A percentile compares a stretch with the other conserved stretches of the same genome.
phyloP scores from a whole-genome alignment of 345 rosid genomes.

The Citropsis articulata region DNA sequence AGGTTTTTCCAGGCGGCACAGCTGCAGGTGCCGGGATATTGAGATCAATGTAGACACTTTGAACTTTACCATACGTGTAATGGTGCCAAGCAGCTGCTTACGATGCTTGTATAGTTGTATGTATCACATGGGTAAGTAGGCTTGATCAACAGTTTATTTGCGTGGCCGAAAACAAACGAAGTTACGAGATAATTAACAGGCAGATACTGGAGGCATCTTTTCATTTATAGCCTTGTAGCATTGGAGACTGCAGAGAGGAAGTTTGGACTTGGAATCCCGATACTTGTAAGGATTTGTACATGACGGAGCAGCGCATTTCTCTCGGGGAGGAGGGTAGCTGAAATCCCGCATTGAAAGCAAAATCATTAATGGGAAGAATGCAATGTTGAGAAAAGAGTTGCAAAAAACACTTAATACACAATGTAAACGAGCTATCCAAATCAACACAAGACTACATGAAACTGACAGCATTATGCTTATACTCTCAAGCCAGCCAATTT shows the following conservation, averaged over 20 bases:
- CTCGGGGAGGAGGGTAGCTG: constrained; percentile 57
- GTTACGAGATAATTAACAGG: constrained; percentile 11
- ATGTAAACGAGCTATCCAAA: background rate
- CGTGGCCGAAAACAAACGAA: background rate
- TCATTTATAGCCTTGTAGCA: constrained; percentile 50
- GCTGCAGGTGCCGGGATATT: background rate
- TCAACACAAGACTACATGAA: background rate
- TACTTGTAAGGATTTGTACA: constrained; percentile 54
- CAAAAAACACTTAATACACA: background rate
- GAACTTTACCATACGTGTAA: background rate
- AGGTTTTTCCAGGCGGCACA: background rate
- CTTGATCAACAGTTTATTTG: background rate
- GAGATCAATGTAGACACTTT: background rate
- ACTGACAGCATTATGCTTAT: background rate
- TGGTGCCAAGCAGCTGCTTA: constrained; percentile 2
- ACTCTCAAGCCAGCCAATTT: background rate
- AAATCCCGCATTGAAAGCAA: background rate
- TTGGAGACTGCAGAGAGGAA: constrained; percentile 53
- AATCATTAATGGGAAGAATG: background rate
- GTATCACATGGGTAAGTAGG: background rate
- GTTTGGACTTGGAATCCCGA: constrained; percentile 50
- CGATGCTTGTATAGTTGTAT: background rate
- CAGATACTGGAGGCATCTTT: constrained; percentile 16
- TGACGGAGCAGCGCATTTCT: constrained; percentile 51
- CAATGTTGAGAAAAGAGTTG: too few species aligned